phyloP scores from a whole-genome alignment of 805 yeast species.

The Candida khao-thaluensis region DNA sequence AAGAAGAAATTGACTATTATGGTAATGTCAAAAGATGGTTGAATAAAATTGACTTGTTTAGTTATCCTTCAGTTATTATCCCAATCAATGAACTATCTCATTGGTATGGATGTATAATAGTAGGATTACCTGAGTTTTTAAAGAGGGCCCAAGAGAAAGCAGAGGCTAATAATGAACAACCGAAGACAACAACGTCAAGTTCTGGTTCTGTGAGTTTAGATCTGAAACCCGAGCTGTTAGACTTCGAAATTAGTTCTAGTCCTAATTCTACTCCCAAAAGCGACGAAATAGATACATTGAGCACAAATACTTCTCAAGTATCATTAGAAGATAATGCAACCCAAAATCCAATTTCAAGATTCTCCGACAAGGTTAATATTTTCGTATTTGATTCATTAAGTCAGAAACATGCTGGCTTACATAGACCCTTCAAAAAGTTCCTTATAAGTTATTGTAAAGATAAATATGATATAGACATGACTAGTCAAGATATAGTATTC shows the following conservation, averaged over 20 bases:
- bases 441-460: constrained; percentile 70
- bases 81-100: constrained; percentile 83
- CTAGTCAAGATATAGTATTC: constrained; percentile 46
- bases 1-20: constrained; percentile 41
- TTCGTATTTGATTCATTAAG: constrained; percentile 76
- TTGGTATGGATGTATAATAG: constrained; percentile 83
- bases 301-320: not conserved
- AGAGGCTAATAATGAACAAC: not conserved
- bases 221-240: no score
- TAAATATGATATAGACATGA: constrained; percentile 49
- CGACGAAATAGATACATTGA: not conserved
- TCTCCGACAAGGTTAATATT: constrained; percentile 31
- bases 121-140: constrained; percentile 45
- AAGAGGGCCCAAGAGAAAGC: constrained; percentile 5
- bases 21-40: constrained; percentile 77
- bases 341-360: not conserved
- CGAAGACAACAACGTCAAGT: not conserved
- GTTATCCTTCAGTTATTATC: constrained; percentile 59
- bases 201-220: no score
- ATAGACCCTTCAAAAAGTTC: constrained; percentile 54
- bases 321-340: not conserved
- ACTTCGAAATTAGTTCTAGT: not conserved
- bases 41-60: constrained; percentile 56
- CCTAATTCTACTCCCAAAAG: not conserved
- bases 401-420: constrained; percentile 53